A percentile compares a stretch with the other conserved stretches of the same genome.
Evolutionary conservation across 2,329 filamentous ascomycete genomes (phyloP).

Genomic region (Fusarium multiceps): DNA sequence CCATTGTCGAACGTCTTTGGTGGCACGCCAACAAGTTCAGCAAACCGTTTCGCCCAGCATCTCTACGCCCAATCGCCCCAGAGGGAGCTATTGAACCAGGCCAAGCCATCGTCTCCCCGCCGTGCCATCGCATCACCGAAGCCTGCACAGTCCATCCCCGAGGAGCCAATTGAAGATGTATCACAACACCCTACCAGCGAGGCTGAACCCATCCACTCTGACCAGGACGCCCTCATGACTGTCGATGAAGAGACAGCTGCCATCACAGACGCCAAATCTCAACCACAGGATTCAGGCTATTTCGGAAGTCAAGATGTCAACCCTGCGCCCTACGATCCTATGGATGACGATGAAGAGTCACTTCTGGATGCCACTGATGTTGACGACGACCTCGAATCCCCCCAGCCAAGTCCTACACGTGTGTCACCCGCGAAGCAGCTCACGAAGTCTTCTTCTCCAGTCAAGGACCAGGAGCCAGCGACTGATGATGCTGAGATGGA

Average conservation of each 20-base stretch:
- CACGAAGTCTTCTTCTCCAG: slow-evolving; percentile 49
- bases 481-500: slow-evolving; percentile 11
- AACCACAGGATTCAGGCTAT: slow-evolving; percentile 72
- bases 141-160: slow-evolving; percentile 29
- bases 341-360: slow-evolving; percentile 34
- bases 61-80: slow-evolving; percentile 64
- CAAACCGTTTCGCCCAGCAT: slow-evolving; percentile 65
- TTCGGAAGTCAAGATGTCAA: slow-evolving; percentile 70
- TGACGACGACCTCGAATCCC: slow-evolving; percentile 28
- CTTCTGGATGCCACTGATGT: slow-evolving; percentile 35
- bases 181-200: slow-evolving; percentile 15
- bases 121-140: slow-evolving; percentile 50
- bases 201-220: slow-evolving; percentile 11
- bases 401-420: slow-evolving; percentile 43
- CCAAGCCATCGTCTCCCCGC: slow-evolving; percentile 50
- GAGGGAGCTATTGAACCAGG: slow-evolving; percentile 52
- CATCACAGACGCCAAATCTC: slow-evolving; percentile 13
- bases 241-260: slow-evolving; percentile 1
- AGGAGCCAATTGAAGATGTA: slow-evolving; percentile 5
- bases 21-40: slow-evolving; percentile 63
- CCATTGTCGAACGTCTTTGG: slow-evolving; percentile 70
- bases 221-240: slow-evolving; percentile 24
- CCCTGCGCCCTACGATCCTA: slow-evolving; percentile 40
- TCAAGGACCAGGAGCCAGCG: slow-evolving; percentile 35
- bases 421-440: slow-evolving; percentile 1